Percentiles rank a stretch among this genome's conserved stretches.
phyloP scores from a whole-genome alignment of 192 early-diverging fungal species.

The Thoreauomyces humboldtii region DNA sequence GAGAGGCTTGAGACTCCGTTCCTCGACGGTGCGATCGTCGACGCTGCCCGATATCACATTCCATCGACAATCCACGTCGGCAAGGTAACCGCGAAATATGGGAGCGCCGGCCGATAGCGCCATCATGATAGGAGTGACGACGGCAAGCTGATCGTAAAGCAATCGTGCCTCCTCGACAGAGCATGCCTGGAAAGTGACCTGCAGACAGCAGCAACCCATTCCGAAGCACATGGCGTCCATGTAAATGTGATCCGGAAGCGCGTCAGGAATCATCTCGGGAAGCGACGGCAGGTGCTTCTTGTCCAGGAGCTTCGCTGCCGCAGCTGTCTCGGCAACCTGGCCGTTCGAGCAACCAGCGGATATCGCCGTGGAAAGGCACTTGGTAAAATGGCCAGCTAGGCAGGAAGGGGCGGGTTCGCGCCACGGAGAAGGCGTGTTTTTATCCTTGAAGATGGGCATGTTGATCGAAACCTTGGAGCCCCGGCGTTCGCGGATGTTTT shows the following conservation, averaged over 20 bases:
- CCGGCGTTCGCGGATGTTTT: slow-evolving; percentile 90
- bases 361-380: slow-evolving; percentile 15
- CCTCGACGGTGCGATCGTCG: slow-evolving; percentile 89
- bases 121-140: slow-evolving; percentile 90
- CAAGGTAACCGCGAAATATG: slow-evolving; percentile 89
- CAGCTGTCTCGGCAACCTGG: slow-evolving; percentile 64
- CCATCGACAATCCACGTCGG: slow-evolving; percentile 97
- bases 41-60: slow-evolving; percentile 91
- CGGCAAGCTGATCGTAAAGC: slow-evolving; percentile 93
- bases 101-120: slow-evolving; percentile 90
- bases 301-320: slow-evolving; percentile 5
- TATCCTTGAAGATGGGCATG: slow-evolving; percentile 91
- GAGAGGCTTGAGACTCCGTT: slow-evolving; percentile 80
- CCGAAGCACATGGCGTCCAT: slow-evolving; percentile 99
- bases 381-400: slow-evolving; percentile 40
- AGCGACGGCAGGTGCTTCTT: slow-evolving; percentile 18
- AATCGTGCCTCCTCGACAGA: slow-evolving; percentile 86
- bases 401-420: slow-evolving; percentile 67
- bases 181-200: slow-evolving; percentile 96
- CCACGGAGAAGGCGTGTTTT: slow-evolving; percentile 86
- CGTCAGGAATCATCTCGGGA: slow-evolving; percentile 54
- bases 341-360: slow-evolving; percentile 51
- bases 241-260: slow-evolving; percentile 91
- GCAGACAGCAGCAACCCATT: slow-evolving; percentile 97
- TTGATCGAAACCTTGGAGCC: slow-evolving; percentile 95